Percentiles rank a stretch among this genome's conserved stretches.
Evolutionary conservation across 352 stramenopile species (phyloP).

Genomic region (Phytophthora nicotianae): DNA sequence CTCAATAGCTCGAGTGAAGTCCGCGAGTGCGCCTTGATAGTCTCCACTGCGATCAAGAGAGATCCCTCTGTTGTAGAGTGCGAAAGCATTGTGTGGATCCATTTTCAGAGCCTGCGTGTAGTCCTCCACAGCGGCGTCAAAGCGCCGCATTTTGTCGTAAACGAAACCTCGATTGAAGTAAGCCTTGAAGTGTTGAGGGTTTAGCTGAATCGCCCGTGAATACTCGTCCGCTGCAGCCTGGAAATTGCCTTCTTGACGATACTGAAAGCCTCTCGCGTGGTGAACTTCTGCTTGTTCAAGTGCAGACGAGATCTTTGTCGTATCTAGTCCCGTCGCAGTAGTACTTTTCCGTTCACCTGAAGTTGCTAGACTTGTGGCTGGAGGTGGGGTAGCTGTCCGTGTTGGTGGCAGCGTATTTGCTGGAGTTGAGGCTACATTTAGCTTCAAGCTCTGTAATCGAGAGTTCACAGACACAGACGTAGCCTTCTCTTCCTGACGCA

Average conservation of each 20-base stretch:
- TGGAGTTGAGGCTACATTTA: conserved; percentile 4
- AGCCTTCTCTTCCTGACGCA: conserved; percentile 15
- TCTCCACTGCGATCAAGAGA: conserved; percentile 83
- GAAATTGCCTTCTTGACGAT: conserved; percentile 85
- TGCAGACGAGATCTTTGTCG: neutral
- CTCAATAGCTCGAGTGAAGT: conserved; percentile 84
- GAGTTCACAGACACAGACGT: neutral
- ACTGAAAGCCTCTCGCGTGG: conserved; percentile 70
- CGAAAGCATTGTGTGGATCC: conserved; percentile 77
- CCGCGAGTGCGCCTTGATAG: conserved; percentile 78
- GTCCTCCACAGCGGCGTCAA: conserved; percentile 79
- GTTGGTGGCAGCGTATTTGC: conserved; percentile 2
- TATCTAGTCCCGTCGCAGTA: neutral
- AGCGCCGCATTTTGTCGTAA: conserved; percentile 78
- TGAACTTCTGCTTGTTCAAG: conserved; percentile 53
- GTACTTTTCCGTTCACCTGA: conserved; percentile 11
- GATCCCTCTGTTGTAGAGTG: conserved; percentile 87
- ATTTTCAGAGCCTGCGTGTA: conserved; percentile 75
- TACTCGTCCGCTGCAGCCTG: conserved; percentile 79
- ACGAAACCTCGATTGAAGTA: conserved; percentile 91
- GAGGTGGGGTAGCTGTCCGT: conserved; percentile 8
- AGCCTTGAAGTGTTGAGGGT: conserved; percentile 87
- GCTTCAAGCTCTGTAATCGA: conserved; percentile 9
- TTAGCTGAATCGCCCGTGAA: conserved; percentile 68
- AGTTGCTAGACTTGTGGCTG: conserved; percentile 4